Evolutionary conservation across 2,329 filamentous ascomycete genomes (phyloP), one percentile per base, ranked within the genome.

Genomic region (Esteya vermicola): DNA sequence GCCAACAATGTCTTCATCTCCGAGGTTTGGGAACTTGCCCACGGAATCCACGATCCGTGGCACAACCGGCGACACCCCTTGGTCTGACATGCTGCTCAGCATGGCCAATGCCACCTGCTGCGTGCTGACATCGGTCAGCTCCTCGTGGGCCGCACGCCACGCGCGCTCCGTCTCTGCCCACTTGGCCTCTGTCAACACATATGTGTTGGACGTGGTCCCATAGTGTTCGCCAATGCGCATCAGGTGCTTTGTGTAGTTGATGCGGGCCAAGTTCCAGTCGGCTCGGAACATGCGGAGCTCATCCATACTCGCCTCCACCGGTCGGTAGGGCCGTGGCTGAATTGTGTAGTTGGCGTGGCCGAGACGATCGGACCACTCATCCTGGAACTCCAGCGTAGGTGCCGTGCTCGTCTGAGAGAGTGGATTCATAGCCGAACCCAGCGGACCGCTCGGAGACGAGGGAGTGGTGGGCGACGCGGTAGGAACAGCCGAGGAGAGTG

Each of bases 281-380:
- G 73, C 67, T 38, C 81, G 76, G 38, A 94, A 67, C 52, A 76
- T 70, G 26, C 70, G 70, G 21, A 75, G 58, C 1, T 64, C 56
- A 5, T 72, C 67, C 9, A 78, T 53, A 47, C 81, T 75, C 46
- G 74, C 73, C 3, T 54, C 54, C 14, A 76, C 69, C 0, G 85
- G 80, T 9, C 73, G 59, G 53, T 94, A 94, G 0, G 88, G 89
- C 54, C 79, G 74, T 0, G 88, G 88, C 19, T 74, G 64, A 50
- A 96, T 93, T 51, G 75, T 88, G 57, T 93, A 95, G 62, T 96
- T 94, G 47, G 88, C 88, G 55, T 96, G 88, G 22, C 89, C 89
- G 13, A 96, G 73, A 42, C 76, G 77, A 52, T 81, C 75, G 1
- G 84, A 81, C 89, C 89, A 95, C 48, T 80, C 76, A 54, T 93